Evolutionary conservation across 352 stramenopile genomes (phyloP).

Genomic region (Pythium dissimile): DNA sequence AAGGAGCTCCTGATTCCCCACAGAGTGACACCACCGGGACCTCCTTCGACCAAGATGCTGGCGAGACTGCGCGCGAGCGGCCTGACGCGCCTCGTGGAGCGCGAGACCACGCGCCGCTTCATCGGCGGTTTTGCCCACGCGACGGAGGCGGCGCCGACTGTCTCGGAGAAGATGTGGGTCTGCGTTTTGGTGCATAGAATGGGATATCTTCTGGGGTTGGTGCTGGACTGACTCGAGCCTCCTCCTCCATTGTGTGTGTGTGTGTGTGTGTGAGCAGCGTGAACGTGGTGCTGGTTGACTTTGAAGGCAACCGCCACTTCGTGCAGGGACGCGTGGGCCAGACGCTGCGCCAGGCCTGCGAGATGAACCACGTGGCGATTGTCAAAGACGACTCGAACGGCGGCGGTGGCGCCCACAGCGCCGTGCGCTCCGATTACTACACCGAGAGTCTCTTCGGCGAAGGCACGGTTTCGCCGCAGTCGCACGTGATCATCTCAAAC

Average conservation of each 20-base stretch:
- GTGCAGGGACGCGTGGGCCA: slow-evolving; percentile 77
- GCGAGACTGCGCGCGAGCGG: slow-evolving; percentile 27
- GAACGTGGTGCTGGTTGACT: slow-evolving; percentile 85
- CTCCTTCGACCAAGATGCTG: slow-evolving; percentile 12
- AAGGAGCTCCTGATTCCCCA: background rate
- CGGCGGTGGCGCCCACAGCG: slow-evolving; percentile 66
- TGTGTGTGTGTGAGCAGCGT: slow-evolving; percentile 51
- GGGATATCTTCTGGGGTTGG: background rate
- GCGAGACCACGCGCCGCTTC: slow-evolving; percentile 22
- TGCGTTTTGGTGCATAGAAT: background rate
- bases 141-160: slow-evolving; percentile 23
- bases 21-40: slow-evolving; percentile 16
- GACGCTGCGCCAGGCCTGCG: slow-evolving; percentile 79
- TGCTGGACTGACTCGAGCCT: background rate
- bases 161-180: slow-evolving; percentile 33
- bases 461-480: slow-evolving; percentile 74
- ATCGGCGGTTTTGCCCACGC: slow-evolving; percentile 28
- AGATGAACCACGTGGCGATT: slow-evolving; percentile 68
- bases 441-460: slow-evolving; percentile 88
- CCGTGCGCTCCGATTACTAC: slow-evolving; percentile 71
- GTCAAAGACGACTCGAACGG: slow-evolving; percentile 87
- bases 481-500: slow-evolving; percentile 86
- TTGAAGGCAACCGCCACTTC: slow-evolving; percentile 83
- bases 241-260: background rate
- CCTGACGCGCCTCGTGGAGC: slow-evolving; percentile 17